Percentiles rank a stretch among this genome's conserved stretches.
phyloP scores from a whole-genome alignment of 164 flowering plant genomes.

The Macadamia integrifolia region DNA sequence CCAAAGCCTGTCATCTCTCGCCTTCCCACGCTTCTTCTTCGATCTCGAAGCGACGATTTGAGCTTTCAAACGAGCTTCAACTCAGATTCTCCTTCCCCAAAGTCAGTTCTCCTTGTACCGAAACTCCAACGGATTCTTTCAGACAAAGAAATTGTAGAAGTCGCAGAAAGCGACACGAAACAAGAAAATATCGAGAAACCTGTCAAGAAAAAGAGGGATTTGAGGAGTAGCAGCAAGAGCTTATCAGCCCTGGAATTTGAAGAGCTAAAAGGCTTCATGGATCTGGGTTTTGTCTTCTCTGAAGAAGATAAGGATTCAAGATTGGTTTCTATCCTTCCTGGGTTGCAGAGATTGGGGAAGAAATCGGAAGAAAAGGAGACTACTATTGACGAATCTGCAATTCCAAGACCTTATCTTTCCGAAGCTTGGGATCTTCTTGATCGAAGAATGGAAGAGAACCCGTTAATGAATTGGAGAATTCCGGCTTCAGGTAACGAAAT shows the following conservation, averaged over 20 bases:
- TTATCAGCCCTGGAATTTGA: constrained; percentile 73
- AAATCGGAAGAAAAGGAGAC: constrained; percentile 9
- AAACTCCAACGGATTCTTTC: constrained; percentile 49
- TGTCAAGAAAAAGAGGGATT: background rate
- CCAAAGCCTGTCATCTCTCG: no score
- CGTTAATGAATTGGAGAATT: constrained; percentile 45
- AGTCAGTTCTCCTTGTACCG: background rate
- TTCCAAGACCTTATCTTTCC: constrained; percentile 69
- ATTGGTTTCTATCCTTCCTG: constrained; percentile 65
- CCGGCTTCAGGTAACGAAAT: constrained; percentile 34
- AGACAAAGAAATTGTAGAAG: constrained; percentile 25
- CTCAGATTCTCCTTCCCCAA: no score
- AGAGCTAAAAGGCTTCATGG: constrained; percentile 83
- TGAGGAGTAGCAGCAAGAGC: constrained; percentile 49
- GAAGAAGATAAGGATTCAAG: constrained; percentile 54
- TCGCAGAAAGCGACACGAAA: background rate
- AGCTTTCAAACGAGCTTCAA: no score
- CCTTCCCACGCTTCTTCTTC: no score
- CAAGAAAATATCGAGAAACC: background rate
- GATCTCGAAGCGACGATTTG: no score
- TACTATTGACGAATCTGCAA: constrained; percentile 3
- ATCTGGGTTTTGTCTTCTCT: constrained; percentile 71
- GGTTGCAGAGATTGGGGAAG: constrained; percentile 53
- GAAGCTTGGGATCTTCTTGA: constrained; percentile 59
- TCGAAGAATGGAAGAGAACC: constrained; percentile 17